Percentiles rank a stretch among this genome's conserved stretches.
Conservation (phyloP, 495 filamentous ascomycete species). For the Niebla homalea region DNA sequence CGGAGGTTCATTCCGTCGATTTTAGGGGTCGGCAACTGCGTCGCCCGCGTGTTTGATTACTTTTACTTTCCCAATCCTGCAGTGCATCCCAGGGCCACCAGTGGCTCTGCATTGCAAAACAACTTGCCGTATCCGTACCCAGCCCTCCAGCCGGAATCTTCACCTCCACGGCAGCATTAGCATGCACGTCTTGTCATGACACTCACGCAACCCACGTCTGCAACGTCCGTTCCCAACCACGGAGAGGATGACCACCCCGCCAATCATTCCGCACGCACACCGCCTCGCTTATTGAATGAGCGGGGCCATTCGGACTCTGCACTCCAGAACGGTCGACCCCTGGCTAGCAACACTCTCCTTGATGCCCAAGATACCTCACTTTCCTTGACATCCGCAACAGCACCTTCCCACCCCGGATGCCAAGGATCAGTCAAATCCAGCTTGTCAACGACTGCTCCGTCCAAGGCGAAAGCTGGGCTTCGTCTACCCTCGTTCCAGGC, state of each 20-base stretch:
- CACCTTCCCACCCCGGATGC: background rate
- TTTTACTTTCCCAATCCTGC: too few relatives aligned
- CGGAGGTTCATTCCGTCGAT: too few relatives aligned
- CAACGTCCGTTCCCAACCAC: background rate
- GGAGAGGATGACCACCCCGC: background rate
- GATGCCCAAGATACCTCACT: too few relatives aligned
- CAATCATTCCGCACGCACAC: background rate
- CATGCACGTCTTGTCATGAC: background rate
- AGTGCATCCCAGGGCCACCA: too few relatives aligned
- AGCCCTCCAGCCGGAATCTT: background rate
- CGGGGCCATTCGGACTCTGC: conserved; percentile 11
- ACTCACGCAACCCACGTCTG: background rate
- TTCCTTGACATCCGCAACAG: background rate
- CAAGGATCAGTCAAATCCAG: background rate
- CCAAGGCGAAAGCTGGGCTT: background rate
- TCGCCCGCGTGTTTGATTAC: too few relatives aligned
- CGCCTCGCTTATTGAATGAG: background rate
- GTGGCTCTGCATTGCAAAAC: too few relatives aligned
- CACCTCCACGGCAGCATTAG: background rate
- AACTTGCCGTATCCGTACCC: too few relatives aligned
- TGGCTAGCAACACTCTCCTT: background rate
- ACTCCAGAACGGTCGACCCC: conserved; percentile 4
- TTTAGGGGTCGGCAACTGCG: too few relatives aligned
- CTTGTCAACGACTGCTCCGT: background rate
- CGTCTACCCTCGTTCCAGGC: conserved; percentile 30